Conservation (phyloP, 441 rosid species). For the Populus tomentosa region DNA sequence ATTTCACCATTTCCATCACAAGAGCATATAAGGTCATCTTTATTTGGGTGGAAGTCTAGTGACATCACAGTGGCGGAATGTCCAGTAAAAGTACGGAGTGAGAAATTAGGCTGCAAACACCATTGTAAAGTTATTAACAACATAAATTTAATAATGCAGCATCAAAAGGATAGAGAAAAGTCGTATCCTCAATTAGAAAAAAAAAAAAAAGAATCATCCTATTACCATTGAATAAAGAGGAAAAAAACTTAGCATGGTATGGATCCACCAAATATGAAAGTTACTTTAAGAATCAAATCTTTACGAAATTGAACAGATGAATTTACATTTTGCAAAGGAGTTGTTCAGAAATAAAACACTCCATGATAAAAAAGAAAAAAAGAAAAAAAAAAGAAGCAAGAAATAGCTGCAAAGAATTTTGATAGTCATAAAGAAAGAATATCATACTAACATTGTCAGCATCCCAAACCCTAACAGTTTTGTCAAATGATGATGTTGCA, state of each 20-base stretch:
- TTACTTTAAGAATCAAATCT: not conserved
- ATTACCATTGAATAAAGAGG: not conserved
- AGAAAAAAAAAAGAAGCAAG: not conserved
- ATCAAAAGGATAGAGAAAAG: not conserved
- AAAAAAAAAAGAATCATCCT: not conserved
- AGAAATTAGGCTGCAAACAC: slow-evolving; percentile 68
- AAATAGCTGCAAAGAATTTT: slow-evolving; percentile 1
- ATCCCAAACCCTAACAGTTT: slow-evolving; percentile 94
- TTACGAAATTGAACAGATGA: not conserved
- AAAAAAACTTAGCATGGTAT: not conserved
- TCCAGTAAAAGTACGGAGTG: slow-evolving; percentile 73
- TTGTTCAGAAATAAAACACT: not conserved
- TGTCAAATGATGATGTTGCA: slow-evolving; percentile 92
- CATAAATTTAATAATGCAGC: not conserved
- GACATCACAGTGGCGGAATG: slow-evolving; percentile 75
- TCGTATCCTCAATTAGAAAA: not conserved
- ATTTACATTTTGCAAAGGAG: not conserved
- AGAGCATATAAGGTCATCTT: slow-evolving; percentile 86
- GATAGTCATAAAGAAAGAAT: slow-evolving; percentile 3
- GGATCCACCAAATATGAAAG: not conserved
- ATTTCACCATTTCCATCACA: slow-evolving; percentile 85
- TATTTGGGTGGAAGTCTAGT: slow-evolving; percentile 87
- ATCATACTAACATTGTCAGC: slow-evolving; percentile 66
- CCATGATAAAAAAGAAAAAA: not conserved
- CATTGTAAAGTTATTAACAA: slow-evolving; percentile 8